phyloP scores from a whole-genome alignment of 1,284 basidiomycete genomes.

The Leucoagaricus sp. region DNA sequence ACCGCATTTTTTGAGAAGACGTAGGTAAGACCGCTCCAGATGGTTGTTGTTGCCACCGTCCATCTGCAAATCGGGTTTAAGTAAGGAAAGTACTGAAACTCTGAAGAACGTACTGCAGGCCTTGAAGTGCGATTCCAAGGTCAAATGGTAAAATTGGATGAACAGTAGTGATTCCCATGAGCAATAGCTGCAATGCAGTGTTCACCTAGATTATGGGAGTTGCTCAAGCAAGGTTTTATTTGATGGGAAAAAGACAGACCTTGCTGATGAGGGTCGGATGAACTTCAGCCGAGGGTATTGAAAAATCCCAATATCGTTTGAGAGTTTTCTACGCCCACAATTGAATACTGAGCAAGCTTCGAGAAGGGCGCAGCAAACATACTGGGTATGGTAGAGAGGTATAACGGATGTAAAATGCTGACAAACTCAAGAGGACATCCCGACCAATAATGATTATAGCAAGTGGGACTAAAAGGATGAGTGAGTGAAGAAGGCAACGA shows the following conservation, averaged over 20 bases:
- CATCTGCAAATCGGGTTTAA: conserved; percentile 49
- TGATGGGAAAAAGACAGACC: conserved; percentile 40
- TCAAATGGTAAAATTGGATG: conserved; percentile 77
- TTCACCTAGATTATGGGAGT: conserved; percentile 71
- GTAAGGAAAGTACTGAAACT: neutral
- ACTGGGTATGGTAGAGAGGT: conserved; percentile 87
- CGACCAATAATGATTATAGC: conserved; percentile 88
- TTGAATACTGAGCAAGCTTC: conserved; percentile 3
- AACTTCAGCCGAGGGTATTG: conserved; percentile 92
- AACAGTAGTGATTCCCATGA: conserved; percentile 90
- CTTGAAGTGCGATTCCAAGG: conserved; percentile 55
- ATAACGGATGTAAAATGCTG: conserved; percentile 95
- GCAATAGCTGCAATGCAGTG: conserved; percentile 86
- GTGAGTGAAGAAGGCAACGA: conserved; percentile 2
- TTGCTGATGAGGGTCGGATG: conserved; percentile 90
- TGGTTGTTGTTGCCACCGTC: conserved; percentile 85
- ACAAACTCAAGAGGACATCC: conserved; percentile 84
- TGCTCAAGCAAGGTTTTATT: neutral
- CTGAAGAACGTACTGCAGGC: conserved; percentile 38
- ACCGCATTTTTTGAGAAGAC: conserved; percentile 75
- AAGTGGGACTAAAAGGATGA: conserved; percentile 64
- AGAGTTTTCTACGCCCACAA: conserved; percentile 76
- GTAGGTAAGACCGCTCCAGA: conserved; percentile 93
- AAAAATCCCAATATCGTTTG: conserved; percentile 91
- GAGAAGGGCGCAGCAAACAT: conserved; percentile 29